Base-by-base conservation (phyloP, 139 green algal genomes). In the Nannochloris sp. region DNA sequence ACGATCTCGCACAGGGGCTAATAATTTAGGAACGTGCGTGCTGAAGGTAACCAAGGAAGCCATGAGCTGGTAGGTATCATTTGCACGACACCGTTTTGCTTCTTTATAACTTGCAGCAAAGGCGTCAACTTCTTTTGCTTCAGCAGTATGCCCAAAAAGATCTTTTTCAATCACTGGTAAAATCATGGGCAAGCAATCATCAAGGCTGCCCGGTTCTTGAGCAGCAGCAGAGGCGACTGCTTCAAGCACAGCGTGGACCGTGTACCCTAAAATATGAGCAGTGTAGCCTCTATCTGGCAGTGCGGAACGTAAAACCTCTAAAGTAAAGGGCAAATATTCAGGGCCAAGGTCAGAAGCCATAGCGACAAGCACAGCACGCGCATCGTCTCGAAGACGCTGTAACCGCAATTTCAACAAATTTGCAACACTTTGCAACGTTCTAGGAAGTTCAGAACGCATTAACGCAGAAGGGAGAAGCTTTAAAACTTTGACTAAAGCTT, bases 261-360 rank as follows among this genome's bases (percentile, higher is more conserved):
- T 95, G 84, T 89, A 96, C 25, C 88, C 90, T 15, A 92, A 77
- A 15, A 97, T 84, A 51, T 97, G 90, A 4, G 85, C 81, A 4
- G 84, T 89, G 75, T 84, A 95, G n/a, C 90, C 90, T 30, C 39
- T 64, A 59, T 58, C 72, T 34, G 80, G 80, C 38, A 92, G 76
- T 23, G 81, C 74, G 1, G 64, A 64, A 30, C 54, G 48, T 37
- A 92, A 71, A 61, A 83, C 64, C 27, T 76, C 35, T 14, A 76
- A 47, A 25, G 65, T 64, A 48, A 74, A 80, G 29, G 66, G 76
- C 63, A 95, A 48, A 72, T 95, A 91, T n/a, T 58, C 15, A 0
- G 85, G 67, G 0, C 91, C 90, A 30, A 97, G 83, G 68, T 89
- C 82, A 31, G 62, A 63, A 13, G 75, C 76, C 67, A 95, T 81